Evolutionary conservation across 441 rosid genomes (phyloP).

Genomic region (Brassica hybrid): DNA sequence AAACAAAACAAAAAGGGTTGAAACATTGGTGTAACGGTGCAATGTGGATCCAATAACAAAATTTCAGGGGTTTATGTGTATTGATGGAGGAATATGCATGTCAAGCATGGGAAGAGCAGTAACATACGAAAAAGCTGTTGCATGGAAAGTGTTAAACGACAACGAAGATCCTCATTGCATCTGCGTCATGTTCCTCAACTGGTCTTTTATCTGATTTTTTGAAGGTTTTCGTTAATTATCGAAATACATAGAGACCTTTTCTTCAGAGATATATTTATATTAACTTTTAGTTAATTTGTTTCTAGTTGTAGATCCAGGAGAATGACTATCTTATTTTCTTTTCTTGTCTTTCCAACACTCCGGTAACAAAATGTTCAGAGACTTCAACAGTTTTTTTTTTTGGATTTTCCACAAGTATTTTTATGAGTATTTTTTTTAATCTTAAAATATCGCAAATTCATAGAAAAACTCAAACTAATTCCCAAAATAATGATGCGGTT

Average conservation of each 20-base stretch:
- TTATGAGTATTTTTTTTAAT: no score
- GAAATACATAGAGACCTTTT: constrained; percentile 25
- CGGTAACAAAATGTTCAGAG: background rate
- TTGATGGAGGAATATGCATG: constrained; percentile 73
- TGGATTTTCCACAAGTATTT: background rate
- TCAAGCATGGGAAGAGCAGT: constrained; percentile 85
- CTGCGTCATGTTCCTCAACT: constrained; percentile 74
- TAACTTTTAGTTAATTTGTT: constrained; percentile 35
- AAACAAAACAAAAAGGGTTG: background rate
- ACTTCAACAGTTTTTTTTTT: background rate
- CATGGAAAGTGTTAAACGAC: constrained; percentile 79
- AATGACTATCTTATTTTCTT: constrained; percentile 10
- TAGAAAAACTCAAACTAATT: no score
- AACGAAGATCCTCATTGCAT: constrained; percentile 75
- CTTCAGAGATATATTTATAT: constrained; percentile 33
- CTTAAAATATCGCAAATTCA: no score
- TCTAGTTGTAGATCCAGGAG: constrained; percentile 17
- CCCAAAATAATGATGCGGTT: no score
- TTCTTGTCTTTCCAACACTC: background rate
- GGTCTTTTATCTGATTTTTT: constrained; percentile 60
- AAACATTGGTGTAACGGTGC: background rate
- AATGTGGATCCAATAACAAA: background rate
- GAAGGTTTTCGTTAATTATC: constrained; percentile 25
- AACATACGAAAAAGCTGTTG: constrained; percentile 71
- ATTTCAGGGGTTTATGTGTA: constrained; percentile 69